phyloP scores from a whole-genome alignment of 768 basidiomycete genomes.

The Lentinula guzmanii region DNA sequence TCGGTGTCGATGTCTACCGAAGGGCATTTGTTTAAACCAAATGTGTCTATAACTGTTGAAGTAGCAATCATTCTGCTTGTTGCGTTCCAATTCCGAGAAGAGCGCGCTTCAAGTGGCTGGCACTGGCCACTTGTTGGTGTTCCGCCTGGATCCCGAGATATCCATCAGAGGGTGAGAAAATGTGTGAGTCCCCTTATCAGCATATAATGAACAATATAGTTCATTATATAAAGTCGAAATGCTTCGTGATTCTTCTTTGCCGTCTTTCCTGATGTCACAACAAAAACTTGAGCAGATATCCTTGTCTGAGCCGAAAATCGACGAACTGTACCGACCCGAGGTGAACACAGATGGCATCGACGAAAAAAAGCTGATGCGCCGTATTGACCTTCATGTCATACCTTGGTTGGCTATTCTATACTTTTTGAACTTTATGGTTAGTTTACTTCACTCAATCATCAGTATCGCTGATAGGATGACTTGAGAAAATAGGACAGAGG shows the following conservation, averaged over 20 bases:
- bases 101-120: not conserved
- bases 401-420: conserved; percentile 76
- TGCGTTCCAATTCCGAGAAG: not conserved
- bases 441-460: not conserved
- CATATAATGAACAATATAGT: not conserved
- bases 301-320: not conserved
- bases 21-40: conserved; percentile 46
- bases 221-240: not conserved
- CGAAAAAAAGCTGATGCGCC: conserved; percentile 49
- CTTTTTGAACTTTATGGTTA: conserved; percentile 58
- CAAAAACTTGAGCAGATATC: not conserved
- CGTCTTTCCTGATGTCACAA: not conserved
- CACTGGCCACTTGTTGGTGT: not conserved
- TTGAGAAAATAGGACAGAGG: conserved; percentile 28
- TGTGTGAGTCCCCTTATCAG: not conserved
- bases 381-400: conserved; percentile 60
- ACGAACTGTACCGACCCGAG: conserved; percentile 39
- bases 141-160: not conserved
- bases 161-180: not conserved
- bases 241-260: not conserved
- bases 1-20: conserved; percentile 62
- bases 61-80: not conserved
- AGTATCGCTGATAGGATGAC: not conserved
- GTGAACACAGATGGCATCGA: conserved; percentile 49
- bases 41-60: not conserved